Evolutionary conservation across 345 rosid genomes (phyloP).

Genomic region (Luvunga scandens): DNA sequence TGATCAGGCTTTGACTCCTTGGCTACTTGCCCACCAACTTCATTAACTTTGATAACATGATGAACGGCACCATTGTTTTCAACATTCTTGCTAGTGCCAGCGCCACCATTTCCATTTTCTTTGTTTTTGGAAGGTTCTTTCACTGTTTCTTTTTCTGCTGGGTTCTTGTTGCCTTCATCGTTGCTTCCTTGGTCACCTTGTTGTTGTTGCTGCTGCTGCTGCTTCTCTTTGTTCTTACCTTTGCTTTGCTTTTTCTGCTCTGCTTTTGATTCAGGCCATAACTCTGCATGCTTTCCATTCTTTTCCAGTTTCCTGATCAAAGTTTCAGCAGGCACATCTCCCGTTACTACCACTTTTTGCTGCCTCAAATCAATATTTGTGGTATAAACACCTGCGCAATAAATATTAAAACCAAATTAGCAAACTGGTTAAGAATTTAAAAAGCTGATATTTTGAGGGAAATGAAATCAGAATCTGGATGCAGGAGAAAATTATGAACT

Average conservation of each 20-base stretch:
- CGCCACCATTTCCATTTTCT: constrained; percentile 29
- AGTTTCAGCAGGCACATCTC: constrained; percentile 47
- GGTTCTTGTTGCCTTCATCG: constrained; percentile 28
- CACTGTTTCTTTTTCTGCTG: constrained; percentile 13
- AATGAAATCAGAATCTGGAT: not conserved
- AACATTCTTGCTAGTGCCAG: constrained; percentile 10
- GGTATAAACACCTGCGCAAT: constrained; percentile 61
- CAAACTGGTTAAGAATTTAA: not conserved
- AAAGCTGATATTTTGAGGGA: not conserved
- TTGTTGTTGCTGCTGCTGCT: not conserved
- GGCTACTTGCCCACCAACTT: constrained; percentile 1
- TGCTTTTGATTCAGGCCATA: constrained; percentile 42
- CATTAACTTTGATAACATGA: constrained; percentile 9
- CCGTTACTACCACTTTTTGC: constrained; percentile 62
- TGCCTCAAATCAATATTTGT: constrained; percentile 57
- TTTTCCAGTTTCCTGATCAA: constrained; percentile 62
- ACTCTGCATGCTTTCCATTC: constrained; percentile 63
- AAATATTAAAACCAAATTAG: not conserved
- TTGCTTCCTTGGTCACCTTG: constrained; percentile 40
- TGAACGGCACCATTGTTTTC: constrained; percentile 9
- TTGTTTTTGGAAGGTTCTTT: constrained; percentile 17
- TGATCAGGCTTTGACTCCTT: constrained; percentile 32
- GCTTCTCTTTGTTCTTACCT: constrained; percentile 37
- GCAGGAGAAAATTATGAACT: not conserved
- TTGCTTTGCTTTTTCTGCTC: constrained; percentile 40